These are phyloP conservation scores for Phytophthora pistaciae DNA, from an alignment of 352 stramenopile genomes.

Conservation along the genomic window DNA sequence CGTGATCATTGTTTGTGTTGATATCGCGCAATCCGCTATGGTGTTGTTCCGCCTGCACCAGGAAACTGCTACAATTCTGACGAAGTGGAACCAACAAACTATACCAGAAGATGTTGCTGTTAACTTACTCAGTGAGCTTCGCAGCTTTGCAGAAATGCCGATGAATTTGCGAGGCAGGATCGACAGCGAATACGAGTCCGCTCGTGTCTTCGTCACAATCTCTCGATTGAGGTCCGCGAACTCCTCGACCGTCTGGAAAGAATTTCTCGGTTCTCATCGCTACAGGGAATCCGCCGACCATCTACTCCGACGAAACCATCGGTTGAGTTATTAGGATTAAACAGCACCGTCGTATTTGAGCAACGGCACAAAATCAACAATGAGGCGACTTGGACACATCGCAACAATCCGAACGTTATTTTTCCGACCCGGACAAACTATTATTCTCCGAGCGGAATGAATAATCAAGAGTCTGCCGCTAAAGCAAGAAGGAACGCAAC, in stretches of 20 bases:
- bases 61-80: slow-evolving; percentile 3
- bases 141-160: not conserved
- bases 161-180: slow-evolving; percentile 15
- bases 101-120: not conserved
- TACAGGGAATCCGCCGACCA: too few relatives aligned
- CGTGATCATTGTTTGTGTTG: slow-evolving; percentile 32
- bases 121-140: slow-evolving; percentile 2
- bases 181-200: slow-evolving; percentile 14
- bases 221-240: not conserved
- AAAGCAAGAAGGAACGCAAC: not conserved
- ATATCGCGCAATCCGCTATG: slow-evolving; percentile 17
- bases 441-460: too few relatives aligned
- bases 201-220: slow-evolving; percentile 8
- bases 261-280: not conserved
- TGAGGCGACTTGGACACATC: slow-evolving; percentile 2
- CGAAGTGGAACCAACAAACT: too few relatives aligned
- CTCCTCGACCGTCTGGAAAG: slow-evolving; percentile 16
- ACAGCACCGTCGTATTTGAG: not conserved
- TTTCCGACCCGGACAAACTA: too few relatives aligned
- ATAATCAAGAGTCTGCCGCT: too few relatives aligned
- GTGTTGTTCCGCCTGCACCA: slow-evolving; percentile 25
- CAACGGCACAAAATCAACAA: slow-evolving; percentile 4
- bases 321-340: too few relatives aligned
- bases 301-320: slow-evolving; percentile 1
- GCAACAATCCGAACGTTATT: too few relatives aligned